Evolutionary conservation across 371 early-diverging fungal genomes (phyloP).

Genomic region (Basidiobolus meristosporus): DNA sequence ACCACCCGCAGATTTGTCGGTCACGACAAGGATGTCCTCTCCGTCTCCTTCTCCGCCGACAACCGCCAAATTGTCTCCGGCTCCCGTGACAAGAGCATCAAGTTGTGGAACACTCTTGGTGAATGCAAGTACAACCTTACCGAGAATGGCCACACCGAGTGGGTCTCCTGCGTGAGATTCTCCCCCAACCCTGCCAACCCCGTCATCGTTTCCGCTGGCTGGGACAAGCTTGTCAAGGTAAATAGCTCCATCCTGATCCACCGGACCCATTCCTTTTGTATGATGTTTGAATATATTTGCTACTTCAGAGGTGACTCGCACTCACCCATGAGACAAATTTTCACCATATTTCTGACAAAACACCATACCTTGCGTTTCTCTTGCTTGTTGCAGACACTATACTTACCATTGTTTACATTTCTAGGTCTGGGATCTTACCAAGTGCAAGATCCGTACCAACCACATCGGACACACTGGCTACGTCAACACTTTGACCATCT

Average conservation of each 20-base stretch:
- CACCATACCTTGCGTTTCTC: no score
- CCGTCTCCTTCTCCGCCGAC: conserved; percentile 96
- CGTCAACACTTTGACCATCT: conserved; percentile 94
- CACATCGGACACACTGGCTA: conserved; percentile 96
- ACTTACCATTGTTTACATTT: background rate
- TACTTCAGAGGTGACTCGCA: conserved; percentile 32
- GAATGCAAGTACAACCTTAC: conserved; percentile 95
- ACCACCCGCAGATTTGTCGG: conserved; percentile 93
- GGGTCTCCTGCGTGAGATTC: conserved; percentile 97
- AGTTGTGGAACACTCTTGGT: conserved; percentile 98
- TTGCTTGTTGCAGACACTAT: no score
- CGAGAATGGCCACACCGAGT: conserved; percentile 90
- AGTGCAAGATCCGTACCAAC: conserved; percentile 96
- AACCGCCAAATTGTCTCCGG: conserved; percentile 97
- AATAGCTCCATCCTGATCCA: no score
- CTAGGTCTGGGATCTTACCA: conserved; percentile 95
- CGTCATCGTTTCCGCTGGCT: conserved; percentile 91
- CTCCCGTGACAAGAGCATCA: conserved; percentile 96
- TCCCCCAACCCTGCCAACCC: conserved; percentile 96
- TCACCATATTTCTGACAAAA: conserved; percentile 7
- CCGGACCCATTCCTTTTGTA: no score
- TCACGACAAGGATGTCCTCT: conserved; percentile 91
- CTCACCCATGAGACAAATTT: conserved; percentile 27
- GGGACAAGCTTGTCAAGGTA: conserved; percentile 99
- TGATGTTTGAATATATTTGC: conserved; percentile 18